These are phyloP conservation scores for Penicillium sp. DNA, from an alignment of 2,329 filamentous ascomycete species.

Conservation along the genomic window DNA sequence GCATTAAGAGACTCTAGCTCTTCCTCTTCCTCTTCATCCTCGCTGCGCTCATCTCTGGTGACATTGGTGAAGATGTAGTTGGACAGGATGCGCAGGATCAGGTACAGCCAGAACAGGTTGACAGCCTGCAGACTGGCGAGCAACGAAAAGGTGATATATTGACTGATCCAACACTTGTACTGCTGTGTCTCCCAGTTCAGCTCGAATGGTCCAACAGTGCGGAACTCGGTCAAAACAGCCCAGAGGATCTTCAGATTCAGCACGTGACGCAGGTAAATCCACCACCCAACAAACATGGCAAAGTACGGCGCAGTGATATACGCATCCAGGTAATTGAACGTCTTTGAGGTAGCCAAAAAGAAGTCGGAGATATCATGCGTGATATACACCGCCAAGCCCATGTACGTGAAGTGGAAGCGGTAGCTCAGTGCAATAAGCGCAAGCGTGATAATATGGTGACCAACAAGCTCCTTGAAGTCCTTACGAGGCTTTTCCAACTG, in stretches of 20 bases:
- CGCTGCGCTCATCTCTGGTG: constrained; percentile 45
- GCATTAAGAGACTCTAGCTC: constrained; percentile 24
- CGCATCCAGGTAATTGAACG: constrained; percentile 84
- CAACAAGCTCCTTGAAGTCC: constrained; percentile 90
- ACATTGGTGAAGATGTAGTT: constrained; percentile 43
- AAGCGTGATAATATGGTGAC: constrained; percentile 87
- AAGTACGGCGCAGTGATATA: constrained; percentile 80
- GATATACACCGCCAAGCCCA: constrained; percentile 88
- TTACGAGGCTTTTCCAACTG: constrained; percentile 91
- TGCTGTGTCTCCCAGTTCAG: constrained; percentile 51
- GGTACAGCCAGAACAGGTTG: constrained; percentile 48
- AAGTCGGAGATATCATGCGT: constrained; percentile 95
- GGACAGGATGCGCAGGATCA: constrained; percentile 45
- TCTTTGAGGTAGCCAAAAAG: constrained; percentile 90
- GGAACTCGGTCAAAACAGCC: constrained; percentile 47
- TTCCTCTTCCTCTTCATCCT: constrained; percentile 46
- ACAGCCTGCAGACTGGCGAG: constrained; percentile 47
- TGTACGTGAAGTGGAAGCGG: constrained; percentile 95
- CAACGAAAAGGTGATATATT: constrained; percentile 46
- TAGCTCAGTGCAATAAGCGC: constrained; percentile 82
- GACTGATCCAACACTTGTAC: constrained; percentile 50
- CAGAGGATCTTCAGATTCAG: constrained; percentile 50
- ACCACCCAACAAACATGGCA: constrained; percentile 73
- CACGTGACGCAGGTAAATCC: constrained; percentile 88
- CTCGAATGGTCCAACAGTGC: constrained; percentile 47